Evolutionary conservation across 2,329 filamentous ascomycete genomes (phyloP).

Genomic region (Exophiala sideris): DNA sequence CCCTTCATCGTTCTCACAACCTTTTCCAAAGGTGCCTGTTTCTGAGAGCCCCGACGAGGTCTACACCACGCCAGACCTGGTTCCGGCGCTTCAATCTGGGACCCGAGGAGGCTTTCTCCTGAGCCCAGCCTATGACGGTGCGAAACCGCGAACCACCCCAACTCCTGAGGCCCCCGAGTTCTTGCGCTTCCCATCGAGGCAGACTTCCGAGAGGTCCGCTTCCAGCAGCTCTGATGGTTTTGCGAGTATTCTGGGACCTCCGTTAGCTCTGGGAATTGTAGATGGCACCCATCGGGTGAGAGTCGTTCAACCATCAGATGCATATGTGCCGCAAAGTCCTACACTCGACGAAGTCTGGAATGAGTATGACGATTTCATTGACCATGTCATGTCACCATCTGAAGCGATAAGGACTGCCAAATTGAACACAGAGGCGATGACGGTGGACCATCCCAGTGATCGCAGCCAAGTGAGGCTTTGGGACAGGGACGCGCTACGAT

Average conservation of each 20-base stretch:
- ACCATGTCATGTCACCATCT: slow-evolving; percentile 58
- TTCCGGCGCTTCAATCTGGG: slow-evolving; percentile 16
- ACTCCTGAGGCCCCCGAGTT: slow-evolving; percentile 55
- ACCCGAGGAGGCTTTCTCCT: slow-evolving; percentile 27
- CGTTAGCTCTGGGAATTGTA: slow-evolving; percentile 4
- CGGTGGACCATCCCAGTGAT: neutral
- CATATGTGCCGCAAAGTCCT: slow-evolving; percentile 8
- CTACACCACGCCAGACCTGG: slow-evolving; percentile 6
- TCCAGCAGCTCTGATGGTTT: slow-evolving; percentile 63
- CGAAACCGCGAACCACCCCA: slow-evolving; percentile 35
- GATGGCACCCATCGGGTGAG: neutral
- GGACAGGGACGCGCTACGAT: no score
- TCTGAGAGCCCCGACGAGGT: slow-evolving; percentile 31
- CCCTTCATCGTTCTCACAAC: slow-evolving; percentile 78
- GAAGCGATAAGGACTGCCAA: slow-evolving; percentile 33
- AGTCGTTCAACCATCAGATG: neutral
- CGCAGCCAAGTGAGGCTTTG: no score
- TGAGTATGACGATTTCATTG: slow-evolving; percentile 86
- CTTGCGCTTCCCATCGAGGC: slow-evolving; percentile 68
- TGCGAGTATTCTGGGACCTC: slow-evolving; percentile 46
- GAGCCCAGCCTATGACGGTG: slow-evolving; percentile 29
- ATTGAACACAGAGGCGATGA: slow-evolving; percentile 45
- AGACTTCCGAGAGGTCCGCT: slow-evolving; percentile 65
- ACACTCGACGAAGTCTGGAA: slow-evolving; percentile 79
- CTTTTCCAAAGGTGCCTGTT: slow-evolving; percentile 58